phyloP scores from a whole-genome alignment of 1,284 basidiomycete genomes.

The Melampsora americana region DNA sequence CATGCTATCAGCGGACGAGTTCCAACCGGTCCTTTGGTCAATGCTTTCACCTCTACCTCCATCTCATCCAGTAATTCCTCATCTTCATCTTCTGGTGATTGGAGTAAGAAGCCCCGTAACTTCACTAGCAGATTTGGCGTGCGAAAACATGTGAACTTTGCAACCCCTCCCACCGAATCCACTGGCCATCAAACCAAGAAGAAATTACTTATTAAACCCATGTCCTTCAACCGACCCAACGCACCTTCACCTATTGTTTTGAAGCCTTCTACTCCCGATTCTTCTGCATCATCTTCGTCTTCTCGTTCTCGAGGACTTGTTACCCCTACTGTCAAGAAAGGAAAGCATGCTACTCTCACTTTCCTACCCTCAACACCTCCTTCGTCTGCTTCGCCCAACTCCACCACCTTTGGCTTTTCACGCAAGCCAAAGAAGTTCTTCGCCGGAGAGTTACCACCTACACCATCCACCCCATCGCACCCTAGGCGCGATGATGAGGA shows the following conservation, averaged over 20 bases:
- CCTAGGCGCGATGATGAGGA: not conserved
- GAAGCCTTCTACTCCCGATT: constrained; percentile 15
- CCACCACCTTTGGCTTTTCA: constrained; percentile 33
- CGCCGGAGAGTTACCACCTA: constrained; percentile 14
- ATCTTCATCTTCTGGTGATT: constrained; percentile 24
- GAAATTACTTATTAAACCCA: constrained; percentile 33
- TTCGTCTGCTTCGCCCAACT: constrained; percentile 32
- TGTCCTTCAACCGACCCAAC: constrained; percentile 35
- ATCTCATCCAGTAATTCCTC: constrained; percentile 21
- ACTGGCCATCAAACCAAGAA: constrained; percentile 7
- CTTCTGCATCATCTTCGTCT: not conserved
- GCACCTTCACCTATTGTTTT: constrained; percentile 39
- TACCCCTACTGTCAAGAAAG: constrained; percentile 26
- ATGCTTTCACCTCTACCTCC: constrained; percentile 32
- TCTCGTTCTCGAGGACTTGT: constrained; percentile 11
- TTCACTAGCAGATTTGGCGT: constrained; percentile 23
- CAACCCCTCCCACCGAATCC: constrained; percentile 3
- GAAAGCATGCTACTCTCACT: constrained; percentile 11
- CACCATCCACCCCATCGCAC: constrained; percentile 26
- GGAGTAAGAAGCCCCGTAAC: constrained; percentile 15
- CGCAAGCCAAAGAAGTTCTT: constrained; percentile 33
- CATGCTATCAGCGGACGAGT: not conserved
- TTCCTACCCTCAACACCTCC: constrained; percentile 39
- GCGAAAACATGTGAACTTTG: constrained; percentile 21
- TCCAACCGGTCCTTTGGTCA: constrained; percentile 24